Evolutionary conservation across 2,329 filamentous ascomycete genomes (phyloP).

Genomic region (Aspergillus flavus): DNA sequence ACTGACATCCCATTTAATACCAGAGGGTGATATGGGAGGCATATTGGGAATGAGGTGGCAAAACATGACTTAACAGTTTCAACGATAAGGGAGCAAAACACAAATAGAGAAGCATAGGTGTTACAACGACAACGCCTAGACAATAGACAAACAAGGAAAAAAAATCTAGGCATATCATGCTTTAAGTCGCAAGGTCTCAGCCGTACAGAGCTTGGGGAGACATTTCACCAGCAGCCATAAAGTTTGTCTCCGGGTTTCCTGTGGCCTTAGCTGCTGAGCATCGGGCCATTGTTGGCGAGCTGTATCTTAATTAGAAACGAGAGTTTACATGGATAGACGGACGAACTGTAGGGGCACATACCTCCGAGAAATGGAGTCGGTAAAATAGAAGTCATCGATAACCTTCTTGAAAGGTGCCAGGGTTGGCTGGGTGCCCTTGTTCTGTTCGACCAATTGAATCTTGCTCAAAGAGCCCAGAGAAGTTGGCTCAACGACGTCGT

Average conservation of each 20-base stretch:
- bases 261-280: conserved; percentile 91
- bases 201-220: conserved; percentile 44
- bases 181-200: conserved; percentile 23
- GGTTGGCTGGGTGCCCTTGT: conserved; percentile 79
- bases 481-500: conserved; percentile 86
- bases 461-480: conserved; percentile 77
- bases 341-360: conserved; percentile 49
- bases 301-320: conserved; percentile 41
- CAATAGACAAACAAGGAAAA: conserved; percentile 29
- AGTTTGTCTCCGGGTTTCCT: conserved; percentile 75
- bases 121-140: conserved; percentile 42
- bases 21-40: conserved; percentile 25
- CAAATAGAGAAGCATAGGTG: conserved; percentile 30
- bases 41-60: conserved; percentile 26
- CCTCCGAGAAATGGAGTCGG: conserved; percentile 95
- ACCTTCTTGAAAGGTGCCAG: conserved; percentile 78
- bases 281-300: conserved; percentile 97
- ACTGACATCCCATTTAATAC: conserved; percentile 27
- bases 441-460: conserved; percentile 93
- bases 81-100: conserved; percentile 15
- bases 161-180: conserved; percentile 15
- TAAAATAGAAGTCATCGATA: conserved; percentile 98
- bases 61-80: conserved; percentile 20
- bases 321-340: background rate
- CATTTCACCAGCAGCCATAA: conserved; percentile 70